A percentile compares a stretch with the other conserved stretches of the same genome.
Evolutionary conservation across 2,329 filamentous ascomycete species (phyloP).

Genomic region (Fusarium hainanense): DNA sequence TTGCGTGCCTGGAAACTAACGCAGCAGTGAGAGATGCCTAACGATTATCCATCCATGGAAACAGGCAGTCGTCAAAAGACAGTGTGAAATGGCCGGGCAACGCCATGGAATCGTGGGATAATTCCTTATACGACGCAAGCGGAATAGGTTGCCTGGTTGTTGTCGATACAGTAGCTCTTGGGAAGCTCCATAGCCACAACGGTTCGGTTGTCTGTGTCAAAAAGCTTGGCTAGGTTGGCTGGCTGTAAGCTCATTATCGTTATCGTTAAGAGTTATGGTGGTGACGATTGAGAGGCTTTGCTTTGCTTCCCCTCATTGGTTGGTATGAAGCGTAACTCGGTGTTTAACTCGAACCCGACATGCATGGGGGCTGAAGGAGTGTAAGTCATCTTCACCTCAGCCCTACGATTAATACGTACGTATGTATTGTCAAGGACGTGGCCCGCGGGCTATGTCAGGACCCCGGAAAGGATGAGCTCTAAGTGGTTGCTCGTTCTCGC

Average conservation of each 20-base stretch:
- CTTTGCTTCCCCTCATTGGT: conserved; percentile 20
- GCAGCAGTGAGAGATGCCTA: conserved; percentile 7
- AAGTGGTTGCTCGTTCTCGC: conserved; percentile 29
- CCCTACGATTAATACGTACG: conserved; percentile 34
- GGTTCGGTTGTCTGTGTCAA: neutral
- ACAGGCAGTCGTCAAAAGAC: conserved; percentile 20
- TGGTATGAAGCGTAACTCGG: conserved; percentile 25
- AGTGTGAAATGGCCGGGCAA: conserved; percentile 15
- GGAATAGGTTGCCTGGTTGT: conserved; percentile 8
- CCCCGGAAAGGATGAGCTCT: conserved; percentile 3
- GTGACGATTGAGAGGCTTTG: conserved; percentile 15
- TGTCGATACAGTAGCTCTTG: neutral
- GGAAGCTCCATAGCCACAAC: conserved; percentile 5
- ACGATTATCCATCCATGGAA: neutral
- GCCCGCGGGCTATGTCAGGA: conserved; percentile 7
- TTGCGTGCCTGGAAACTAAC: conserved; percentile 25
- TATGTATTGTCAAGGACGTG: conserved; percentile 14
- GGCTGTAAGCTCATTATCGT: conserved; percentile 22
- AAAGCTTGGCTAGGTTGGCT: conserved; percentile 13
- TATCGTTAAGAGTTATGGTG: conserved; percentile 9
- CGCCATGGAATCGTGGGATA: conserved; percentile 6
- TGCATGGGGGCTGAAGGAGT: conserved; percentile 8
- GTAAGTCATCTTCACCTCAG: conserved; percentile 36
- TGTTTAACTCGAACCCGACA: conserved; percentile 21
- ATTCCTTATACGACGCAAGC: conserved; percentile 7